Evolutionary conservation across 176 grass and related monocot genomes (phyloP).

Genomic region (Saccharum spontaneum): DNA sequence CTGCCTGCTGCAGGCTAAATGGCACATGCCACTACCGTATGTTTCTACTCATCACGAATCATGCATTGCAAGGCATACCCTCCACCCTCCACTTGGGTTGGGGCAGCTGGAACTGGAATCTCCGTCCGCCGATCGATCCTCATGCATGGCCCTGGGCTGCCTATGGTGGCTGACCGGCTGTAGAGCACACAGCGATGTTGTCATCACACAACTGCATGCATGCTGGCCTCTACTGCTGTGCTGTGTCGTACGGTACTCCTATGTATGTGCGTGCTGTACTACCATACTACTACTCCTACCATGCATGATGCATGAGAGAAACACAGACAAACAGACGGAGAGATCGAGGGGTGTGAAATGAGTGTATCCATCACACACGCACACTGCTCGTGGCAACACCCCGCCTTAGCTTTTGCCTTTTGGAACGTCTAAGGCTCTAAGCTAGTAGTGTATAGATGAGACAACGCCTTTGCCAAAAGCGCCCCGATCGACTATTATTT

Average conservation of each 20-base stretch:
- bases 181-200: too few relatives aligned
- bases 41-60: conserved; percentile 44
- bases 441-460: conserved; percentile 23
- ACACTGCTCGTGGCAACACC: conserved; percentile 27
- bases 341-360: background rate
- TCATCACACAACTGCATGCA: too few relatives aligned
- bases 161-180: too few relatives aligned
- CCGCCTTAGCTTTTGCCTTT: background rate
- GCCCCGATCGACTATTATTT: background rate
- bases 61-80: background rate
- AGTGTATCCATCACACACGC: background rate
- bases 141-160: too few relatives aligned
- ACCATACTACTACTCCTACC: background rate
- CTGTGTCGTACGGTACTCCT: background rate
- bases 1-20: background rate
- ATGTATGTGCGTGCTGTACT: background rate
- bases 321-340: background rate
- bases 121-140: too few relatives aligned
- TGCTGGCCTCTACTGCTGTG: too few relatives aligned
- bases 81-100: background rate
- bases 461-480: conserved; percentile 28
- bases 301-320: background rate
- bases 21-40: conserved; percentile 34
- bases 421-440: conserved; percentile 13
- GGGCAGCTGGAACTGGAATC: background rate